phyloP scores from a whole-genome alignment of 2,329 filamentous ascomycete species.

The Plenodomus lindquistii region DNA sequence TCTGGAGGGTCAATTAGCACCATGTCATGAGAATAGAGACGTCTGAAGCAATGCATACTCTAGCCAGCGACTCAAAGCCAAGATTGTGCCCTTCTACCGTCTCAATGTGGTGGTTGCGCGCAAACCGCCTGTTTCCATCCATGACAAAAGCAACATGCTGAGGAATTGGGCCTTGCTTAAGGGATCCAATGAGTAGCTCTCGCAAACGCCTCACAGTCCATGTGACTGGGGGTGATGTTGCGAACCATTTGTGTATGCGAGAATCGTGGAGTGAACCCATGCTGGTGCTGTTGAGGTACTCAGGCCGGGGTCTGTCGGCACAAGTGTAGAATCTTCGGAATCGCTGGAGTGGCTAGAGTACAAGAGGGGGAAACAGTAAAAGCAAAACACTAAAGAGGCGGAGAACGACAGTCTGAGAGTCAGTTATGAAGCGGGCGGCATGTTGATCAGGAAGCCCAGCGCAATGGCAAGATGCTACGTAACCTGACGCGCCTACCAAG shows the following conservation, averaged over 20 bases:
- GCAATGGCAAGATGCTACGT: constrained; percentile 36
- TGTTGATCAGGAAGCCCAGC: constrained; percentile 22
- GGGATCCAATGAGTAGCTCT: constrained; percentile 82
- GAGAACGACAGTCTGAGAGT: too few relatives aligned
- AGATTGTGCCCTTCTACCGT: constrained; percentile 94
- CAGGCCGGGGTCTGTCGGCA: constrained; percentile 13
- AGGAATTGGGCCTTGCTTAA: constrained; percentile 89
- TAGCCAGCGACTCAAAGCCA: constrained; percentile 91
- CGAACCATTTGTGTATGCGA: constrained; percentile 72
- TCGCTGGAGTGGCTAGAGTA: background rate
- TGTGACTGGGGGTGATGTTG: constrained; percentile 88
- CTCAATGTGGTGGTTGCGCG: constrained; percentile 87
- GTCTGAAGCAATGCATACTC: constrained; percentile 60
- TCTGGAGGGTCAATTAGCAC: constrained; percentile 53
- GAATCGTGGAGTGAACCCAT: constrained; percentile 61
- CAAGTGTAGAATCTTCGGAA: background rate
- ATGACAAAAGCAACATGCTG: constrained; percentile 99
- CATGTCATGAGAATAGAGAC: constrained; percentile 2
- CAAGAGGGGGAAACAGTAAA: background rate
- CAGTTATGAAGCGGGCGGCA: constrained; percentile 23
- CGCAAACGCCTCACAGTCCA: constrained; percentile 80
- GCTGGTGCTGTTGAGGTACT: constrained; percentile 19
- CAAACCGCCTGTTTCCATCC: constrained; percentile 96
- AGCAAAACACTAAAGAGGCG: too few relatives aligned
- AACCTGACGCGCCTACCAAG: constrained; percentile 37